phyloP scores from a whole-genome alignment of 2,329 filamentous ascomycete genomes.

The Daldinia eschscholtzii region DNA sequence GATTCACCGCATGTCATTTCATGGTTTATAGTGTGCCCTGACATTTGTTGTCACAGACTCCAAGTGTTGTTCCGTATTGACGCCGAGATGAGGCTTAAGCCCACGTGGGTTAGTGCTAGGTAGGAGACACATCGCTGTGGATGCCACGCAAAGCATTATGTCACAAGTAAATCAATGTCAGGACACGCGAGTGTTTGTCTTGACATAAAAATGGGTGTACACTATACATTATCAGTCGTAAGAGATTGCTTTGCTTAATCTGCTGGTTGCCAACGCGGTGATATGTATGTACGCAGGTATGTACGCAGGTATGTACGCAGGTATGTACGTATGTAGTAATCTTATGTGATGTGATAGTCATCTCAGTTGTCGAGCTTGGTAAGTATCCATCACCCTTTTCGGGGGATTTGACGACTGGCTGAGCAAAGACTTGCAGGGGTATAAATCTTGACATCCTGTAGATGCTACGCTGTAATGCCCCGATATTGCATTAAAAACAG shows the following conservation, averaged over 20 bases:
- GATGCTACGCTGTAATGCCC: constrained; percentile 38
- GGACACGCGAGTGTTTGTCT: not conserved
- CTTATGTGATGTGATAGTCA: not conserved
- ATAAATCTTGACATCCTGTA: constrained; percentile 18
- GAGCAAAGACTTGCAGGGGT: constrained; percentile 5
- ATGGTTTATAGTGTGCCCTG: not conserved
- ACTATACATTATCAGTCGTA: not conserved
- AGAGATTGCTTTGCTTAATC: not conserved
- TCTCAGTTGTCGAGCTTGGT: not conserved
- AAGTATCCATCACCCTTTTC: constrained; percentile 5
- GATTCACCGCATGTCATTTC: constrained; percentile 4
- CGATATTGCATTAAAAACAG: constrained; percentile 26
- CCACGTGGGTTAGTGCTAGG: constrained; percentile 5
- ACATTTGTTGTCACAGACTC: not conserved
- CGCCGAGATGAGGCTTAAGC: constrained; percentile 6
- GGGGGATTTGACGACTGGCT: constrained; percentile 9
- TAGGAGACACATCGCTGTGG: not conserved
- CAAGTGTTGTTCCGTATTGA: not conserved
- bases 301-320: not conserved
- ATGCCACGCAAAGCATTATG: not conserved
- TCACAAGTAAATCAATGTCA: not conserved
- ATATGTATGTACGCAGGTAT: not conserved
- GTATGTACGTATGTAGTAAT: too few relatives aligned
- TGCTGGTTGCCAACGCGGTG: not conserved
- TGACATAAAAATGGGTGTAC: not conserved